phyloP scores from a whole-genome alignment of 495 filamentous ascomycete genomes.

The Penicillium fimorum region DNA sequence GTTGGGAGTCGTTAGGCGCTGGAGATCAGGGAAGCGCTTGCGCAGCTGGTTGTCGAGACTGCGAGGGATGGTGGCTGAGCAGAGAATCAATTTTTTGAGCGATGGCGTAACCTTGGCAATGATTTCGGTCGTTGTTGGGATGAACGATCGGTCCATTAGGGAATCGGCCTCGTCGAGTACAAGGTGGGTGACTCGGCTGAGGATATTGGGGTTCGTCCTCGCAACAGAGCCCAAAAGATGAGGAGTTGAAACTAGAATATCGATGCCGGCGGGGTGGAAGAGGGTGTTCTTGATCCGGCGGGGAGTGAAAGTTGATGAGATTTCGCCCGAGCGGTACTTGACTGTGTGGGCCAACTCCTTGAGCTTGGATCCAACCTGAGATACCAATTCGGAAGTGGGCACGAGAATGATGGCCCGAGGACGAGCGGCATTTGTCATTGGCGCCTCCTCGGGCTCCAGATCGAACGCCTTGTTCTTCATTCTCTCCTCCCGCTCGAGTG shows the following conservation, averaged over 20 bases:
- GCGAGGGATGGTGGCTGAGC: constrained; percentile 92
- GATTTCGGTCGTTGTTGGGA: constrained; percentile 74
- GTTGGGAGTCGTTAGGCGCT: constrained; percentile 86
- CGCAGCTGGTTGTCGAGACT: constrained; percentile 81
- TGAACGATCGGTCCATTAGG: constrained; percentile 87
- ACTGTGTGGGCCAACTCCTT: constrained; percentile 78
- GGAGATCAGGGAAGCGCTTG: constrained; percentile 76
- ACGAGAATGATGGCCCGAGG: constrained; percentile 84
- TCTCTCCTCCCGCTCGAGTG: constrained; percentile 47
- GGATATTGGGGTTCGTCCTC: constrained; percentile 79
- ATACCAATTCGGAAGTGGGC: constrained; percentile 92
- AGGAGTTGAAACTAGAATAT: constrained; percentile 83
- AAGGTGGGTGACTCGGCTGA: constrained; percentile 82
- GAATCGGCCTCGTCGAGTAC: constrained; percentile 95
- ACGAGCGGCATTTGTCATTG: constrained; percentile 63
- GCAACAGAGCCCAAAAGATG: constrained; percentile 85
- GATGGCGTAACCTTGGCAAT: constrained; percentile 74
- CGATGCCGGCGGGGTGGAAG: constrained; percentile 77
- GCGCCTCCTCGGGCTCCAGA: constrained; percentile 53
- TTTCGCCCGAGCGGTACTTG: constrained; percentile 75
- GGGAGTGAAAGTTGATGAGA: constrained; percentile 72
- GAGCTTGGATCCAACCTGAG: constrained; percentile 73
- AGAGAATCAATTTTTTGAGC: constrained; percentile 85
- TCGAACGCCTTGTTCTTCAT: constrained; percentile 49
- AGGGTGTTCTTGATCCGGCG: constrained; percentile 83